Base-by-base conservation (phyloP, 2,329 filamentous ascomycete species). In the Fonsecaea erecta region DNA sequence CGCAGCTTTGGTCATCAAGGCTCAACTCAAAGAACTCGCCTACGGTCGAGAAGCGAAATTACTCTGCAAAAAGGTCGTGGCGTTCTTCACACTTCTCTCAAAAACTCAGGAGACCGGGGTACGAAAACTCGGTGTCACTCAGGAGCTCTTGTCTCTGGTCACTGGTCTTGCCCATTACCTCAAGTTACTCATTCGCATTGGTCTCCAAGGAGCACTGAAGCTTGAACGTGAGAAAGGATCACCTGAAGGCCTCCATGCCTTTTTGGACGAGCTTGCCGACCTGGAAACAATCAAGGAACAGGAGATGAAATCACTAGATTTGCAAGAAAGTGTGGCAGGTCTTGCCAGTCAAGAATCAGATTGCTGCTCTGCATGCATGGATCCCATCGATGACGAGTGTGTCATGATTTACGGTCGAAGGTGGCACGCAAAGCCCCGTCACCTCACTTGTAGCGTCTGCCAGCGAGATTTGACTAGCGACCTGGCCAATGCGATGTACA, bases 61-160 rank as follows among this genome's bases (percentile, higher is more conserved):
- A 57, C 86, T 99, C n/a, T 99, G 95, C 83, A 99, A 99, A 79
- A 99, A 99, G 79, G 96, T 99, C 61, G 95, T 99, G 5, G 92
- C 94, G 28, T 99, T 99, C 82, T 99, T 99, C 77, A 93, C 93
- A 12, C 82, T 99, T 18, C 84, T 99, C 8, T 96, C 94, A 5
- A 97, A 97, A 77, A 95, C 93, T 1, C 94, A 98, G 75, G 93
- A 97, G 74, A 92, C 89, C 8, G 91, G 90, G n/a, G 88, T 91
- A 40, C 86, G 92, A 64, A 95, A 97, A 75, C 86, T 98, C 48
- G 95, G 95, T 51, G 95, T 99, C 34, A 99, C 95, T 8, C 95
- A 99, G 77, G 95, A 99, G 76, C 85, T 99, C n/a, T 81, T 99
- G n/a, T 96, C 94, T 6, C 85, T 99, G 7, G 95, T 99, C 60